Evolutionary conservation across 2,329 filamentous ascomycete genomes (phyloP), one percentile per base, ranked within the genome.

Genomic region (Lojkania enalia): DNA sequence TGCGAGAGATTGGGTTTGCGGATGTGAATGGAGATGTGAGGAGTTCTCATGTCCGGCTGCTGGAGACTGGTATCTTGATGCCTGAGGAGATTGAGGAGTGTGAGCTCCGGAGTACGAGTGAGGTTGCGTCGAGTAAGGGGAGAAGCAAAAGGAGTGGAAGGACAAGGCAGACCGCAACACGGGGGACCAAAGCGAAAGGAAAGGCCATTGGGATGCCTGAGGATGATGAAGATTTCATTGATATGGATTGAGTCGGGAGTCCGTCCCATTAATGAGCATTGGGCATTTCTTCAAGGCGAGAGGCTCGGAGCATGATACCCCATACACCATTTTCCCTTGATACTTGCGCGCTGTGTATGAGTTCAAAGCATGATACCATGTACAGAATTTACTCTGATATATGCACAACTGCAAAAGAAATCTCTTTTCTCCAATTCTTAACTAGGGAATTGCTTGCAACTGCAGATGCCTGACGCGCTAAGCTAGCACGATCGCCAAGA

Each of bases 181-280:
- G 37, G 11, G 38, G 43, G 12, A 43, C 44, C 18, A 54, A 52
- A 36, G 42, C 52, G 7, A 59, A 47, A 23, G 48, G 48, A 4
- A 65, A 39, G 29, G 51, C 54, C 4, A 55, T 39, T 11, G 60
- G 61, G 41, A 33, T 60, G 9, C 27, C 41, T 2, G 58, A 53
- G 6, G 60, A 54, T 6, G 54, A 60, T 1, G 61, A 61, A 16
- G 53, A 57, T 4, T 46, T 52, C 20, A 54, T 66, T 14, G 63
- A 65, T 41, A 27, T 66, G 35, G 58, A 63, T 29, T 66, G 50
- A 61, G 33, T 16, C n/a, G n/a, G n/a, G n/a, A n/a, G n/a, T n/a
- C n/a, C n/a, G n/a, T n/a, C n/a, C n/a, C n/a, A n/a, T n/a, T n/a
- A n/a, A n/a, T n/a, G n/a, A n/a, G n/a, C n/a, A n/a, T n/a, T n/a